These are phyloP conservation scores for Aotearoamyces nothofagi DNA, from an alignment of 2,329 filamentous ascomycete species.

Conservation along the genomic window DNA sequence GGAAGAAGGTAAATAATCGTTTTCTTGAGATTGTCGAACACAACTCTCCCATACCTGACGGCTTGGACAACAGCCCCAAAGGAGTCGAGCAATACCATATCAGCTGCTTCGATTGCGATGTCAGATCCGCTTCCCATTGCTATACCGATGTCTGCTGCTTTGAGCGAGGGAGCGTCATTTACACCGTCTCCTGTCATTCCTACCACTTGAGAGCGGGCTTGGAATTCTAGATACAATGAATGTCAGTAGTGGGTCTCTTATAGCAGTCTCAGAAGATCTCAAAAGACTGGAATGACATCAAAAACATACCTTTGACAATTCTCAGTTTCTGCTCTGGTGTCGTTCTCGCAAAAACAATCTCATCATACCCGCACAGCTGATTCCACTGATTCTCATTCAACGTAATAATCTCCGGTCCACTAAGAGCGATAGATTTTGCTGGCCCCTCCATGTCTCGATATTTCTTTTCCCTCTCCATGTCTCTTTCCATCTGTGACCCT, in stretches of 20 bases:
- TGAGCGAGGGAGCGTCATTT: constrained; percentile 36
- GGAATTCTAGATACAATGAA: constrained; percentile 48
- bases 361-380: constrained; percentile 43
- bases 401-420: constrained; percentile 45
- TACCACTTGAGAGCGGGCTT: constrained; percentile 36
- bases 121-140: constrained; percentile 41
- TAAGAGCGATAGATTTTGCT: constrained; percentile 37
- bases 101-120: constrained; percentile 45
- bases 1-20: constrained; percentile 42
- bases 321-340: constrained; percentile 66
- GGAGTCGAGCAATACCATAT: constrained; percentile 50
- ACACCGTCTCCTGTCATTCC: constrained; percentile 34
- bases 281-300: too few species aligned
- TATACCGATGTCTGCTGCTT: constrained; percentile 39
- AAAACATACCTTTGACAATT: too few species aligned
- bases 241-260: constrained; percentile 23
- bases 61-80: constrained; percentile 61
- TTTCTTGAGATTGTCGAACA: constrained; percentile 73
- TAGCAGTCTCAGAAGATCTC: too few species aligned
- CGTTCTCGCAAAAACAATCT: constrained; percentile 61
- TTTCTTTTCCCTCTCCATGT: not conserved
- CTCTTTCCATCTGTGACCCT: too few species aligned
- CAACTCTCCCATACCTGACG: constrained; percentile 55
- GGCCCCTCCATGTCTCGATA: not conserved
- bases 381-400: constrained; percentile 56